Percentiles rank a stretch among this genome's conserved stretches.
These are phyloP conservation scores for Metarhizium humberi DNA, from an alignment of 2,329 filamentous ascomycete genomes.

Conservation along the genomic window DNA sequence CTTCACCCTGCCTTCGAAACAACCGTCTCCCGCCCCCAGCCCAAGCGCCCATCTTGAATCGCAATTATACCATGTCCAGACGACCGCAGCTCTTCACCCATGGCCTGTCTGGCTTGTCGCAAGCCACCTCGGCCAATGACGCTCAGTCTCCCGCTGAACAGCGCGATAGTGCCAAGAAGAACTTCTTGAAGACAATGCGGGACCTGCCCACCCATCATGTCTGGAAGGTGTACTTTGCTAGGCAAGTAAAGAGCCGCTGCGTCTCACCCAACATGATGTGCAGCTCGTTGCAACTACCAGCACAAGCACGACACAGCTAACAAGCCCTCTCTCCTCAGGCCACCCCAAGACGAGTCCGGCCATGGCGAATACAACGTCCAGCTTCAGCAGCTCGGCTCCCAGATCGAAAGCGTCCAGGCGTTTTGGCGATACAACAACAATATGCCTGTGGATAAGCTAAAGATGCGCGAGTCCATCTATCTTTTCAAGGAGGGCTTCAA, in stretches of 20 bases:
- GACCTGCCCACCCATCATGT: conserved; percentile 71
- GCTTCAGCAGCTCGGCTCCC: conserved; percentile 52
- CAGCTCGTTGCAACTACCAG: not conserved
- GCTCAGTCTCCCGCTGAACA: conserved; percentile 61
- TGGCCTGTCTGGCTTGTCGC: conserved; percentile 52
- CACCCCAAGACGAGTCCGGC: conserved; percentile 34
- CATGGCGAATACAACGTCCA: conserved; percentile 40
- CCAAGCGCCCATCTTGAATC: not conserved
- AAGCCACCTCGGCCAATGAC: conserved; percentile 48
- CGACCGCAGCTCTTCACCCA: conserved; percentile 52
- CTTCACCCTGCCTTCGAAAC: not conserved
- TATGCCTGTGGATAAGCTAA: conserved; percentile 65
- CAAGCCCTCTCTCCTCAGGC: conserved; percentile 9
- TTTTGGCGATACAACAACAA: conserved; percentile 81
- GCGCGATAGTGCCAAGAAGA: conserved; percentile 73
- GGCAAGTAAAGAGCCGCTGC: conserved; percentile 21
- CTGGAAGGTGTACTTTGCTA: conserved; percentile 64
- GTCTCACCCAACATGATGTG: too few relatives aligned
- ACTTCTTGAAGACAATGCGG: conserved; percentile 67
- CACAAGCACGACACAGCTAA: not conserved
- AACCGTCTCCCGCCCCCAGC: not conserved
- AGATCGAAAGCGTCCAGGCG: conserved; percentile 74
- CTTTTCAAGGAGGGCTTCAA: conserved; percentile 71
- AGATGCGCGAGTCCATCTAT: conserved; percentile 69
- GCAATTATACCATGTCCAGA: conserved; percentile 38